phyloP scores from a whole-genome alignment of 352 stramenopile species.

The Phytophthora brassicae region DNA sequence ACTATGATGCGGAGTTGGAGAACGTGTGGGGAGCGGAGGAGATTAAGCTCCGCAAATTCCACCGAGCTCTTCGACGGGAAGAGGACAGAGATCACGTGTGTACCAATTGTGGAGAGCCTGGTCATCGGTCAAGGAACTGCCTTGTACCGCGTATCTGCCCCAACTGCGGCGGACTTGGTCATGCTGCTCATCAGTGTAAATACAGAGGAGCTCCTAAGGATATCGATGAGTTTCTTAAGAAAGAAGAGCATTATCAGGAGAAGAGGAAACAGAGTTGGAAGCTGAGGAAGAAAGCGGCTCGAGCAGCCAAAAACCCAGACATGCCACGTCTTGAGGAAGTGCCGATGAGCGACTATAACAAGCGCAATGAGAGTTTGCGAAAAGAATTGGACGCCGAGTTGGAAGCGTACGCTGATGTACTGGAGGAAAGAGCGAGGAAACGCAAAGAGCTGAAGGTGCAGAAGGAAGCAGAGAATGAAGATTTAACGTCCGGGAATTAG shows the following conservation, averaged over 20 bases:
- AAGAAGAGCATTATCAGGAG: slow-evolving; percentile 21
- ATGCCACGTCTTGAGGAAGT: slow-evolving; percentile 12
- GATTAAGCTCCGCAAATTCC: slow-evolving; percentile 60
- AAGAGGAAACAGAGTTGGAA: slow-evolving; percentile 24
- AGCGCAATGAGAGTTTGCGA: slow-evolving; percentile 53
- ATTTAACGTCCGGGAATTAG: slow-evolving; percentile 14
- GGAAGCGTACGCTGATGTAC: slow-evolving; percentile 54
- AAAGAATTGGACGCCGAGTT: slow-evolving; percentile 64
- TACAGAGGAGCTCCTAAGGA: slow-evolving; percentile 28
- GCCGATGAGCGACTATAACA: slow-evolving; percentile 38
- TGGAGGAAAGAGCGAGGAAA: slow-evolving; percentile 18
- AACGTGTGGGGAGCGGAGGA: slow-evolving; percentile 37
- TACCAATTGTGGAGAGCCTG: slow-evolving; percentile 74
- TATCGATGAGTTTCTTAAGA: slow-evolving; percentile 34
- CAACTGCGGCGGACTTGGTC: slow-evolving; percentile 75
- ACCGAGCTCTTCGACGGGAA: slow-evolving; percentile 59
- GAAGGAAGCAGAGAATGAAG: slow-evolving; percentile 13
- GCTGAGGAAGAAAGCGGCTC: slow-evolving; percentile 17
- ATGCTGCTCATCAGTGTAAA: slow-evolving; percentile 52
- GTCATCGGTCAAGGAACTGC: slow-evolving; percentile 70
- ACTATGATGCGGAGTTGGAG: slow-evolving; percentile 77
- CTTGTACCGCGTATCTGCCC: slow-evolving; percentile 76
- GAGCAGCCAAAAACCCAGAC: slow-evolving; percentile 11
- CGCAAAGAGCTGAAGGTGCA: slow-evolving; percentile 24
- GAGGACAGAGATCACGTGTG: slow-evolving; percentile 66